Conservation (phyloP, 2,329 filamentous ascomycete genomes). For the Leptographium flavum region DNA sequence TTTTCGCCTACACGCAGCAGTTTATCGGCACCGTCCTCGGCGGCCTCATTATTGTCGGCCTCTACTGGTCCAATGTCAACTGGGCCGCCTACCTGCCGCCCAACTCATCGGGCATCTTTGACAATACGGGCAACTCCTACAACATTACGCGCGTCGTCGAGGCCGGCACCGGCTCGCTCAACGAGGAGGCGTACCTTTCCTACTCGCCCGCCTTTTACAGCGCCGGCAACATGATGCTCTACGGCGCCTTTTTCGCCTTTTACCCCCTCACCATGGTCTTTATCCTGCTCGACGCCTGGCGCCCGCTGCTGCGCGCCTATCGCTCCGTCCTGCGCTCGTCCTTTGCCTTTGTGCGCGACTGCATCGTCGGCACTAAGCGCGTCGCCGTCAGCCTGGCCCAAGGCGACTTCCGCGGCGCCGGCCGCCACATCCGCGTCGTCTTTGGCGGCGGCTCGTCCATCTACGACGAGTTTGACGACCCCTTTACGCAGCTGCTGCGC, state of each 20-base stretch:
- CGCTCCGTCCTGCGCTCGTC: constrained; percentile 1
- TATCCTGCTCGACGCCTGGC: constrained; percentile 26
- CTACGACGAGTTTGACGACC: constrained; percentile 1
- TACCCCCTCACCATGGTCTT: constrained; percentile 38
- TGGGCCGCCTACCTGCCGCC: constrained; percentile 36
- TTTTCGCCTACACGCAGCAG: constrained; percentile 47
- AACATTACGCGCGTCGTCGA: constrained; percentile 27
- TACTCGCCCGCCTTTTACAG: constrained; percentile 38
- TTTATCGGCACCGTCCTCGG: constrained; percentile 41
- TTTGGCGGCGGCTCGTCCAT: background rate
- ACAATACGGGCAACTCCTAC: constrained; percentile 33
- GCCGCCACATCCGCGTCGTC: too few relatives aligned
- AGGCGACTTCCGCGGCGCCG: background rate
- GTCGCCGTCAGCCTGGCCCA: background rate
- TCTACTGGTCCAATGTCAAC: constrained; percentile 47
- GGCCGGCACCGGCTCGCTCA: constrained; percentile 28
- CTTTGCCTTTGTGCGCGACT: background rate
- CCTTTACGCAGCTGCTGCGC: background rate
- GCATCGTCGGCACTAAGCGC: background rate
- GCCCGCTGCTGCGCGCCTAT: constrained; percentile 4
- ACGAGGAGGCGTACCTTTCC: constrained; percentile 27
- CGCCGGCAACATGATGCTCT: constrained; percentile 33
- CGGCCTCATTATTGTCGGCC: constrained; percentile 37
- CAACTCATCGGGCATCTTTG: constrained; percentile 35
- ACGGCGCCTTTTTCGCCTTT: constrained; percentile 40